Base-by-base conservation (phyloP, 805 yeast species). In the Myxozyma geophila region DNA sequence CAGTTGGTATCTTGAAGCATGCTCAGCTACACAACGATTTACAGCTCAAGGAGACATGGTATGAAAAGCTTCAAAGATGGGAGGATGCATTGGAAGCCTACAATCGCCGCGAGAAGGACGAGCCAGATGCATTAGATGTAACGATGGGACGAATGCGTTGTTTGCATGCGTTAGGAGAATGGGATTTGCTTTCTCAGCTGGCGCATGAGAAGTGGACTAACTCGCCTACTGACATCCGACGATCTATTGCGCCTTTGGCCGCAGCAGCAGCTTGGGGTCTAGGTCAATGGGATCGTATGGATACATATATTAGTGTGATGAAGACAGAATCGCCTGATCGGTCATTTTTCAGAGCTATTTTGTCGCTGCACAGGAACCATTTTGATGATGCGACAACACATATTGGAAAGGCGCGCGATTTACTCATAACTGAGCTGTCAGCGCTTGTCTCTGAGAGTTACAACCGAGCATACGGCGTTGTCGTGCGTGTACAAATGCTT, bases 181-280 rank as follows among this genome's bases (percentile, higher is more conserved):
- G 99, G 98, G 98, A 93, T 67, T 89, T 88, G 70, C 79, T 96
- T 28, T 87, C 96, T 10, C 89, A 88, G 64, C 78, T 95, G 60
- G 97, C 98, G 0, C 87, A 86, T 70, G 87, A 86, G 49, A 91
- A 90, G 73, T 95, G 99, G 99, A 80, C 78, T 19, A 79, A 81
- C 37, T 83, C 96, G 0, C 80, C 90, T 1, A 81, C 86, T 36
- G 96, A 91, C 17, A 85, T 86, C 46, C 84, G 87, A 70, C 81
- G 97, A 60, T 85, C 87, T 6, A 92, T 95, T 70, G 99, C 99
- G 1, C 98, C 99, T 0, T 78, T 96, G 59, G 99, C 98, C 0
- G 99, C 99, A 0, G 98, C 98, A 1, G 98, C 99, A 0, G 91
- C 98, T 0, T 95, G 99, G 99, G 98, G 98, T 15, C 79, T 96